These are phyloP conservation scores for Pleurozium schreberi DNA, from an alignment of 225 moss, liverwort and hornwort genomes.

Conservation along the genomic window DNA sequence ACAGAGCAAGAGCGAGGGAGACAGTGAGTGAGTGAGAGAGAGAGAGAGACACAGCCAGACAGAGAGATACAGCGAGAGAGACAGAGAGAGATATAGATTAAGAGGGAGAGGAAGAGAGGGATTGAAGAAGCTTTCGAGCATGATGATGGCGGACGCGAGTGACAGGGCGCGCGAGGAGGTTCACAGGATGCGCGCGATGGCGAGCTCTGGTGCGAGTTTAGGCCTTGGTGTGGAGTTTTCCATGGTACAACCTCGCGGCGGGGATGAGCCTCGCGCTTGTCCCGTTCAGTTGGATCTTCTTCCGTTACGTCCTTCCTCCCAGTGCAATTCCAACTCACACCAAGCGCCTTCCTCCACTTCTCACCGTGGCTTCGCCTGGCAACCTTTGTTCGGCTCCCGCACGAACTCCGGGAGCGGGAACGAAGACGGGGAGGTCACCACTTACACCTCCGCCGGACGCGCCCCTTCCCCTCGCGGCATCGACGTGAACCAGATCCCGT, in stretches of 20 bases:
- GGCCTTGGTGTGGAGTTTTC: slow-evolving; percentile 76
- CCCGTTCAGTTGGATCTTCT: slow-evolving; percentile 91
- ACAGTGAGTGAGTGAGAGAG: neutral
- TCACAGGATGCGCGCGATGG: slow-evolving; percentile 82
- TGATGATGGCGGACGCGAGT: slow-evolving; percentile 59
- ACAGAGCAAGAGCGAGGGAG: neutral
- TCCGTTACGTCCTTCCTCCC: slow-evolving; percentile 59
- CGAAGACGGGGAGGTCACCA: slow-evolving; percentile 81
- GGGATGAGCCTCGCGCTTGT: slow-evolving; percentile 45
- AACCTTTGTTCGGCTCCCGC: slow-evolving; percentile 63
- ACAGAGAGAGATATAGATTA: neutral
- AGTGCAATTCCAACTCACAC: slow-evolving; percentile 40
- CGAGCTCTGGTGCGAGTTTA: slow-evolving; percentile 66
- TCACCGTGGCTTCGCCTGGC: slow-evolving; percentile 58
- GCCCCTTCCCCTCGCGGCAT: slow-evolving; percentile 63
- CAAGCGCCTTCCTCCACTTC: slow-evolving; percentile 24
- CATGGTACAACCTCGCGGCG: slow-evolving; percentile 40
- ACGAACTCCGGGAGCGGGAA: slow-evolving; percentile 84
- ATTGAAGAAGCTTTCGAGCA: neutral
- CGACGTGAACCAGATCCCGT: slow-evolving; percentile 94
- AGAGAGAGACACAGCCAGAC: neutral
- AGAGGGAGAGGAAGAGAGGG: neutral
- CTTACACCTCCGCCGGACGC: slow-evolving; percentile 63
- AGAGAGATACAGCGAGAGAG: neutral
- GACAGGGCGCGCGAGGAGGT: slow-evolving; percentile 70